Evolutionary conservation across 306 rosid genomes (phyloP).

Genomic region (Castanea crenata): DNA sequence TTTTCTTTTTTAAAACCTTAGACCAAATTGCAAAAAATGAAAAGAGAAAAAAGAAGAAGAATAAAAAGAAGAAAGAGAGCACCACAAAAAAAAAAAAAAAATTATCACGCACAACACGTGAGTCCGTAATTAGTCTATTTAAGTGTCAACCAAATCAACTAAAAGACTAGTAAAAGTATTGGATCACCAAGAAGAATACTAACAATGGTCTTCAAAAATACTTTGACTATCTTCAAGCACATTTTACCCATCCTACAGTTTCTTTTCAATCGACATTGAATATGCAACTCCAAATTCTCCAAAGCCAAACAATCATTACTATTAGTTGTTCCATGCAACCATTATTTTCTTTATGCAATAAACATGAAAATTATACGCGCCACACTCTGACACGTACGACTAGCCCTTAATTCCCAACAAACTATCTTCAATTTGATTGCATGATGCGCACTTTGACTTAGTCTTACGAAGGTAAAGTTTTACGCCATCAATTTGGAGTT

Average conservation of each 20-base stretch:
- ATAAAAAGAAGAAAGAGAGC: no score
- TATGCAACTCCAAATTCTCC: constrained; percentile 6
- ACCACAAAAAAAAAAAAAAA: no score
- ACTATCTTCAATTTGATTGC: neutral
- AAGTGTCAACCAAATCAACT: no score
- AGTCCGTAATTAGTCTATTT: no score
- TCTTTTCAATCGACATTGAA: neutral
- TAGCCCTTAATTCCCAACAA: neutral
- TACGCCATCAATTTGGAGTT: neutral
- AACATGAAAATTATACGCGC: constrained; percentile 6
- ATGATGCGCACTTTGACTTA: neutral
- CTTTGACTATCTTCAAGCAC: constrained; percentile 3
- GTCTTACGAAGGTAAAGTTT: neutral
- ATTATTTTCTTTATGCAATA: constrained; percentile 13
- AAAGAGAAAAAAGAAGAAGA: no score
- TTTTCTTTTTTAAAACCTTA: no score
- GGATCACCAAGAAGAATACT: neutral
- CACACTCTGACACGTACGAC: constrained; percentile 14
- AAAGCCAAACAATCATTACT: neutral
- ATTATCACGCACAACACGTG: no score
- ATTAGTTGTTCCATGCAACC: neutral
- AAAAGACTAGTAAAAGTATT: no score
- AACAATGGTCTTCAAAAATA: neutral
- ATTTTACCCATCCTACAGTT: neutral
- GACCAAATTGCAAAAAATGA: no score